A percentile compares a stretch with the other conserved stretches of the same genome.
phyloP scores from a whole-genome alignment of 371 early-diverging fungal genomes.

The Rhizomucor pusillus region DNA sequence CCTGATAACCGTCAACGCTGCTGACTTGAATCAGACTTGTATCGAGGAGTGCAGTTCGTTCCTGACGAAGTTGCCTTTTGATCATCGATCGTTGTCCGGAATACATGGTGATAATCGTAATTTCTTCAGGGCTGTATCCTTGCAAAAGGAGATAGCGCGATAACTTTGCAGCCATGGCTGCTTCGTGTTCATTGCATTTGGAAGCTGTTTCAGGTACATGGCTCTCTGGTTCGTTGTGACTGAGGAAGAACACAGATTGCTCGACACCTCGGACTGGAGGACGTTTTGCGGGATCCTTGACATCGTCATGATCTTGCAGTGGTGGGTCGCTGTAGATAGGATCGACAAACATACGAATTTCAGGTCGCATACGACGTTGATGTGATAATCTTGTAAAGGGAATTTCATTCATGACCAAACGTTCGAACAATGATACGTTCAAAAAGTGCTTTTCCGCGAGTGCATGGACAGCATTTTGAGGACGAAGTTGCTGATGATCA shows the following conservation, averaged over 20 bases:
- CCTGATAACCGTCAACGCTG: slow-evolving; percentile 83
- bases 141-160: slow-evolving; percentile 56
- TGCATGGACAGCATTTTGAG: slow-evolving; percentile 51
- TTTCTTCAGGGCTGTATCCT: slow-evolving; percentile 42
- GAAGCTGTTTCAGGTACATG: slow-evolving; percentile 49
- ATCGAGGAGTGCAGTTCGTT: slow-evolving; percentile 23
- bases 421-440: slow-evolving; percentile 69
- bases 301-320: slow-evolving; percentile 49
- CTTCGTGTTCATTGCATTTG: slow-evolving; percentile 60
- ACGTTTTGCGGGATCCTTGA: slow-evolving; percentile 21
- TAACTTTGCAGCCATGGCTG: slow-evolving; percentile 52
- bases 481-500: slow-evolving; percentile 73
- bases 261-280: slow-evolving; percentile 59
- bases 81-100: slow-evolving; percentile 54
- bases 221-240: slow-evolving; percentile 51
- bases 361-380: slow-evolving; percentile 77
- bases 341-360: slow-evolving; percentile 57
- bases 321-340: slow-evolving; percentile 54
- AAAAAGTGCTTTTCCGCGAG: slow-evolving; percentile 48
- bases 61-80: slow-evolving; percentile 31
- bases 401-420: slow-evolving; percentile 51
- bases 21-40: slow-evolving; percentile 46
- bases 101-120: slow-evolving; percentile 65
- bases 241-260: slow-evolving; percentile 52
- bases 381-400: slow-evolving; percentile 52